Evolutionary conservation across 2,329 filamentous ascomycete genomes (phyloP), one percentile per base, ranked within the genome.

Genomic region (Lecanoromycetidae sp.): DNA sequence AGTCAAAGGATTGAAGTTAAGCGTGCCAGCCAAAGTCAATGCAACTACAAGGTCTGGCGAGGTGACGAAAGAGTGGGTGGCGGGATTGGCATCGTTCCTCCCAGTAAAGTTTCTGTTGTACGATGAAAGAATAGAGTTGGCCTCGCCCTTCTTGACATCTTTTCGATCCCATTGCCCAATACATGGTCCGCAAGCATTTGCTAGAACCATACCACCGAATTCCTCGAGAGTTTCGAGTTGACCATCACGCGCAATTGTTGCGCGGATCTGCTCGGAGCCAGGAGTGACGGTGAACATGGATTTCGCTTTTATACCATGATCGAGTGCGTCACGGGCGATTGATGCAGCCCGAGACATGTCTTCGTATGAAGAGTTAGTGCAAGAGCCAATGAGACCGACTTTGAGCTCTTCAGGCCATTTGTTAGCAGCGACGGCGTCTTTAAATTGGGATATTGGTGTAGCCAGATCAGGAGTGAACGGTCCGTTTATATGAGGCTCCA

Each of bases 81-180:
- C 87, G 33, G 87, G 87, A 76, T 94, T 96, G 57, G 85, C 87
- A 58, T 94, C 88, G 68, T 96, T 96, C 65, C 91, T 87, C 57
- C 90, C 90, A 52, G 90, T 96, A 75, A 98, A 96, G 80, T 98
- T 96, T 70, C 91, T 87, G 83, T 98, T 98, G 82, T 95, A 98
- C 23, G 91, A 96, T 38, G 88, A 95, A 65, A 98, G 75, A 66
- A 98, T 98, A 5, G 87, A 93, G 80, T 98, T 98, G 61, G 87
- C 74, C 59, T 85, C 81, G 57, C 90, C 90, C 79, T 96, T 95
- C 77, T 88, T 84, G 48, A 95, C 87, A 58, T 96, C 90, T 56
- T 72, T 75, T 57, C 91, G 84, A 63, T 95, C 87, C 91, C 91
- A 96, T 70, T 96, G 90, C 54, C 86, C 87, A 65, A 93, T 88